Base-by-base conservation (phyloP, 73 alveolate species). In the Symbiodinium pilosum region DNA sequence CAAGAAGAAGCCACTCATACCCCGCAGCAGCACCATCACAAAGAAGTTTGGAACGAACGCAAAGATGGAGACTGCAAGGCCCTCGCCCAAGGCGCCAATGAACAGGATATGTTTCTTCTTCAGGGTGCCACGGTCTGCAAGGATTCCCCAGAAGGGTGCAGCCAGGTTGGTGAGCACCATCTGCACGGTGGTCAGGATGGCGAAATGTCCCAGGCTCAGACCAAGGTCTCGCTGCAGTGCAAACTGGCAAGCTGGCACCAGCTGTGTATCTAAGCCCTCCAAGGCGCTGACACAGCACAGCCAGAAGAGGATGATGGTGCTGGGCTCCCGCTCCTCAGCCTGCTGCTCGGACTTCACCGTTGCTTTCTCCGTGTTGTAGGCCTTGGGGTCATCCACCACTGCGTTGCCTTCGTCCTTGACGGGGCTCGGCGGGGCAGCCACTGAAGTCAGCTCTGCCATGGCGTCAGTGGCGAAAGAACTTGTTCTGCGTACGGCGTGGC, bases 1-100 rank as follows among this genome's bases (percentile, higher is more conserved):
- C 86, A 88, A 30, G 86, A 88, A 88, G 44, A 88, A 88, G 87
- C 95, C 95, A 42, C 95, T 88, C 95, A 89, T 89, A 87, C 95
- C 95, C 36, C 95, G 95, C 87, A 89, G 51, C 39, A 89, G 21
- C 51, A 89, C 71, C 95, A 89, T 89, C 52, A 89, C 87, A 28
- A n/a, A 89, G 87, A 89, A 89, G 39, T 68, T 89, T 9, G 95
- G 95, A 4, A 89, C 95, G 51, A 89, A 89, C n/a, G 95, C 95
- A 32, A 89, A 89, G 87, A 89, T 89, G 77, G 95, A 34, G 16
- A 89, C 83, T 3, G 95, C 95, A 16, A 89, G 44, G 44, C 95
- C 95, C 38, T 89, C 95, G 2, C 95, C 95, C 14, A 89, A 32
- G 68, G 95, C 95, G 8, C 95, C 95, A 44, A 89, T 73, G 86